Conservation (phyloP, 768 basidiomycete species). For the Mycena indigotica region DNA sequence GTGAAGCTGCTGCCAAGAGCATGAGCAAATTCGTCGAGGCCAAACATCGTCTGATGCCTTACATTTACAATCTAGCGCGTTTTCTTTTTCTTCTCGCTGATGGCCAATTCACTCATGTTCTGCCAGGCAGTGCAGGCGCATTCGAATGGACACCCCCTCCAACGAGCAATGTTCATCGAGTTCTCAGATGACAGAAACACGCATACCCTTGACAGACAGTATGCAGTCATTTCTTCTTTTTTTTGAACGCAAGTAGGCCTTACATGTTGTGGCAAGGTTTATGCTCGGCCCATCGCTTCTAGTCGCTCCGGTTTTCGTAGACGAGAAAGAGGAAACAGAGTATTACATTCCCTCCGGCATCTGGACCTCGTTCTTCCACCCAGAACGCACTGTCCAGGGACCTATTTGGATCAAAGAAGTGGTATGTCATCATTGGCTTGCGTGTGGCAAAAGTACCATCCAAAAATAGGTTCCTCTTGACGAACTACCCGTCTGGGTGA, state of each 20-base stretch:
- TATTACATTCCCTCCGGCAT: constrained; percentile 63
- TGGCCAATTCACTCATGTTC: too few relatives aligned
- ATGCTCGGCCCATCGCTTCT: constrained; percentile 56
- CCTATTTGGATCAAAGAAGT: constrained; percentile 62
- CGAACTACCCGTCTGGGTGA: constrained; percentile 68
- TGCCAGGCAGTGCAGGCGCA: constrained; percentile 57
- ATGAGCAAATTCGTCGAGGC: constrained; percentile 64
- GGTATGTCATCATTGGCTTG: constrained; percentile 1
- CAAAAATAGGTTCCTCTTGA: constrained; percentile 56
- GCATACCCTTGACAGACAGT: constrained; percentile 62
- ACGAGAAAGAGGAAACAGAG: constrained; percentile 53
- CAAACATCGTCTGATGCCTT: constrained; percentile 76
- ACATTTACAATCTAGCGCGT: constrained; percentile 60
- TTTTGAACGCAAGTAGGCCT: background rate
- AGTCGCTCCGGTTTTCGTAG: constrained; percentile 63
- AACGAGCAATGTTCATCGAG: constrained; percentile 69
- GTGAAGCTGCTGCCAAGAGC: constrained; percentile 65
- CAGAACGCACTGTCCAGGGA: constrained; percentile 54
- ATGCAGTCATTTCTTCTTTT: constrained; percentile 36
- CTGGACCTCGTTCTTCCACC: constrained; percentile 64
- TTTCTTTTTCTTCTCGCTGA: constrained; percentile 23
- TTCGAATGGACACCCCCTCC: constrained; percentile 55
- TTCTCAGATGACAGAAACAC: constrained; percentile 61
- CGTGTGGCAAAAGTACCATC: background rate
- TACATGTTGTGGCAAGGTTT: constrained; percentile 17